Evolutionary conservation across 2,329 filamentous ascomycete species (phyloP), one percentile per base, ranked within the genome.

Genomic region (Colletotrichum eremochloae): DNA sequence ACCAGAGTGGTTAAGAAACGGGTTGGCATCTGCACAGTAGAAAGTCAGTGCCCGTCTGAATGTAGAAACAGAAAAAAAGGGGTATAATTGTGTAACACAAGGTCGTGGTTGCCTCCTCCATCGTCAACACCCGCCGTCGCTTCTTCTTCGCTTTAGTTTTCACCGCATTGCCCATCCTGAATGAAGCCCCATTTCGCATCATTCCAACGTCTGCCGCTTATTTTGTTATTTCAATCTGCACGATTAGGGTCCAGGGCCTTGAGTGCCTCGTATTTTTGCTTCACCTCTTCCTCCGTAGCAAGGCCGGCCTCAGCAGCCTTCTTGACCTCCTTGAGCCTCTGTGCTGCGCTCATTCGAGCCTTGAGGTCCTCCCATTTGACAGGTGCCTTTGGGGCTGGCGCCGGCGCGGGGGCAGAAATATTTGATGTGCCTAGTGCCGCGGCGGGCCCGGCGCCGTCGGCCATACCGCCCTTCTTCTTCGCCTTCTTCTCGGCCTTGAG

Each of bases 1-100:
- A 76, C 95, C 95, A 0, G 86, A 90, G 52, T 98, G 96, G 96
- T 68, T 91, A 78, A 83, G 85, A 66, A 76, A 76, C 29, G 82
- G 82, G 18, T 75, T 89, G 57, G 70, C 67, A 61, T 53, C 70
- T 55, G 42, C 56, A n/a, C 68, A 60, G 44, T 63, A 67, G 63
- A 69, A 72, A 50, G 67, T 63, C 61, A 60, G 58, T 58, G 63
- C 56, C 58, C 14, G 38, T 56, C 56, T 42, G 55, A 29, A 65
- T 74, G 50, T 74, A 69, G 9, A 61, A 63, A 57, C 20, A 48
- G 44, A 72, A 24, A 72, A 40, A 71, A 57, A 40, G 67, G 70
- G 71, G 71, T 74, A 74, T 68, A 63, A 65, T 72, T 60, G 60
- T 72, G 64, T 55, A 48, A 57, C 46, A 48, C 44, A n/a, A 57